Percentiles rank a stretch among this genome's conserved stretches.
These are phyloP conservation scores for Rutstroemia sp. DNA, from an alignment of 2,329 filamentous ascomycete genomes.

Conservation along the genomic window DNA sequence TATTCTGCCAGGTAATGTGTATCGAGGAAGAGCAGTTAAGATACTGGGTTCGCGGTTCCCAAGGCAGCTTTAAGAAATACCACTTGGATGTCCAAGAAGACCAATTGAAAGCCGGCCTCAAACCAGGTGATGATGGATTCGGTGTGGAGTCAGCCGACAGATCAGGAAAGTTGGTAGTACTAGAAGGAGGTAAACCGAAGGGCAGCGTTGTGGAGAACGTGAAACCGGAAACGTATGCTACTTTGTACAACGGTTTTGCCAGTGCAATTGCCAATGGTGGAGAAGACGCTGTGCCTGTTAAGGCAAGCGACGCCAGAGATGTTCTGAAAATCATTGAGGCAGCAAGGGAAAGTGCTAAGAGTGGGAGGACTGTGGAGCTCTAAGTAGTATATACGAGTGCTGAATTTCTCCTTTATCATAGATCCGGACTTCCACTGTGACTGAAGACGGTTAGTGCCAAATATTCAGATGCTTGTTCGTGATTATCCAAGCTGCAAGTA, in stretches of 20 bases:
- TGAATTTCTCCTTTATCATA: too few relatives aligned
- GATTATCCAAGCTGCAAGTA: too few relatives aligned
- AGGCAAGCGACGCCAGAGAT: slow-evolving; percentile 42
- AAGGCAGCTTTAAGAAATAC: slow-evolving; percentile 67
- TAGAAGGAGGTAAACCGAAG: slow-evolving; percentile 41
- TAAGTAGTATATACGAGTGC: too few relatives aligned
- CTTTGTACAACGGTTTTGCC: slow-evolving; percentile 54
- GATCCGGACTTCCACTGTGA: too few relatives aligned
- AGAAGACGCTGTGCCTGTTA: slow-evolving; percentile 45
- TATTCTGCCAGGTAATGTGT: slow-evolving; percentile 44
- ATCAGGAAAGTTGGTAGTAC: slow-evolving; percentile 51
- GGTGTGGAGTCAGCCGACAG: slow-evolving; percentile 53
- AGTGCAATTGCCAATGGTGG: slow-evolving; percentile 40
- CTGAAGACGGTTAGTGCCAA: too few relatives aligned
- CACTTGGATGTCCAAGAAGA: slow-evolving; percentile 69
- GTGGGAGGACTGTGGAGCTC: slow-evolving; percentile 31
- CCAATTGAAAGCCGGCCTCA: slow-evolving; percentile 58
- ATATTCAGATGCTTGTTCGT: too few relatives aligned
- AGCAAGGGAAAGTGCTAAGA: slow-evolving; percentile 44
- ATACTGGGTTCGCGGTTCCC: slow-evolving; percentile 70
- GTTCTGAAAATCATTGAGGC: slow-evolving; percentile 50
- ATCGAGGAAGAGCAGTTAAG: slow-evolving; percentile 62
- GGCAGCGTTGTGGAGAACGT: slow-evolving; percentile 47
- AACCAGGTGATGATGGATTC: slow-evolving; percentile 54
- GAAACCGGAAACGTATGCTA: slow-evolving; percentile 58